phyloP scores from a whole-genome alignment of 1,284 basidiomycete genomes.

The Ceratobasidium sp. region DNA sequence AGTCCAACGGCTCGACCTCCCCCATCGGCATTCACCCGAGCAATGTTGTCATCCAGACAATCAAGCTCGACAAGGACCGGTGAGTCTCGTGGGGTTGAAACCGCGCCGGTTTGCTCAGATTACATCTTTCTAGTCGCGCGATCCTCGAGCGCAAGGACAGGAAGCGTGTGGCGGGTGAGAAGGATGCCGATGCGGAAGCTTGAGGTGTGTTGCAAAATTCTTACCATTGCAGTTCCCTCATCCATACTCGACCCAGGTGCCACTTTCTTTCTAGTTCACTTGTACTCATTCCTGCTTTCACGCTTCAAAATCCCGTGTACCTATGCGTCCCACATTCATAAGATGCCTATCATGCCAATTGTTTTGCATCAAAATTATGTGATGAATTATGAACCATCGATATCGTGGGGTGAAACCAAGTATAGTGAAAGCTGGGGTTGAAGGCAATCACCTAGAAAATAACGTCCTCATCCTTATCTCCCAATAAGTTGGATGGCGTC shows the following conservation, averaged over 20 bases:
- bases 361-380: conserved; percentile 38
- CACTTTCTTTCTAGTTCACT: conserved; percentile 46
- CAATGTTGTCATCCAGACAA: conserved; percentile 93
- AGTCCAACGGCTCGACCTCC: conserved; percentile 94
- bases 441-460: conserved; percentile 72
- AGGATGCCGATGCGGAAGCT: conserved; percentile 74
- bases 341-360: conserved; percentile 33
- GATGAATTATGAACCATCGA: conserved; percentile 28
- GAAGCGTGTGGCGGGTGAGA: conserved; percentile 63
- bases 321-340: conserved; percentile 46
- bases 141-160: conserved; percentile 84
- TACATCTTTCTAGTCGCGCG: conserved; percentile 65
- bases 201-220: conserved; percentile 65
- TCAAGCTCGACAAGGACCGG: conserved; percentile 92
- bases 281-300: conserved; percentile 54
- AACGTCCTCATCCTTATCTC: conserved; percentile 89
- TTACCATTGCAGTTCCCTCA: not conserved
- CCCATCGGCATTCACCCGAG: conserved; percentile 97
- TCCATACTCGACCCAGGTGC: conserved; percentile 36
- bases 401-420: conserved; percentile 8
- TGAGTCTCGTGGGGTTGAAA: conserved; percentile 50
- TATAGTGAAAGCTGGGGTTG: not conserved
- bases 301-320: conserved; percentile 65
- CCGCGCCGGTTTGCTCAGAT: not conserved
- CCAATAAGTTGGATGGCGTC: conserved; percentile 68